phyloP scores from a whole-genome alignment of 2,329 filamentous ascomycete genomes.

The Claviceps africana region DNA sequence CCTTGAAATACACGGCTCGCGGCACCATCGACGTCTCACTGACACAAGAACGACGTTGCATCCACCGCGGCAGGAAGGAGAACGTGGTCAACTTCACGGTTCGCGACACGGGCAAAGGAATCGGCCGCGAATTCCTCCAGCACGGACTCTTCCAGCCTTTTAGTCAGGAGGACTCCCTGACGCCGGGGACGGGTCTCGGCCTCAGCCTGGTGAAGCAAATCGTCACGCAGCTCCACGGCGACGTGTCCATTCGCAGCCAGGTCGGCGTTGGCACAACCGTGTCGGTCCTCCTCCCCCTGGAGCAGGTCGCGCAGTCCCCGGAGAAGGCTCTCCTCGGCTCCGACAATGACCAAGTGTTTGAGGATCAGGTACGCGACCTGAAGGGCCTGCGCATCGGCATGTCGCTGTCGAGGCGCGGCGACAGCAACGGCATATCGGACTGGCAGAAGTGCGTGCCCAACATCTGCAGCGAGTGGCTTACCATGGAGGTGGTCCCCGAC shows the following conservation, averaged over 20 bases:
- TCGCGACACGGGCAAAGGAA: constrained; percentile 51
- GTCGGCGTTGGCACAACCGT: constrained; percentile 23
- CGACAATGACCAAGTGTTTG: constrained; percentile 45
- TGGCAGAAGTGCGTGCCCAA: constrained; percentile 3
- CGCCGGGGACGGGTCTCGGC: constrained; percentile 49
- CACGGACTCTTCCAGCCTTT: constrained; percentile 50
- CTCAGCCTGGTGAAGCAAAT: constrained; percentile 50
- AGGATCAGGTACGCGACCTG: constrained; percentile 15
- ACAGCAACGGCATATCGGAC: constrained; percentile 4
- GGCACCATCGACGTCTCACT: constrained; percentile 20
- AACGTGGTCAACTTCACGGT: constrained; percentile 29
- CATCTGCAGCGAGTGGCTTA: constrained; percentile 21
- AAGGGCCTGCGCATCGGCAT: constrained; percentile 11
- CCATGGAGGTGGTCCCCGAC: constrained; percentile 14
- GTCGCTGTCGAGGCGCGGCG: neutral
- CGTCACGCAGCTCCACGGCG: constrained; percentile 42
- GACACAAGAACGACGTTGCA: constrained; percentile 8
- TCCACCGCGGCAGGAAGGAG: constrained; percentile 2
- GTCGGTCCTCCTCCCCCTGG: constrained; percentile 18
- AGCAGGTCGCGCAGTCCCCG: constrained; percentile 1
- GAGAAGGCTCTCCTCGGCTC: neutral
- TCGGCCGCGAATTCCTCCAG: constrained; percentile 46
- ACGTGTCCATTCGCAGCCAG: constrained; percentile 39
- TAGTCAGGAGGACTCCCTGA: constrained; percentile 44
- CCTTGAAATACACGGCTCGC: constrained; percentile 42